Base-by-base conservation (phyloP, 2,329 filamentous ascomycete genomes). In the Decorospora gaudefroyi region DNA sequence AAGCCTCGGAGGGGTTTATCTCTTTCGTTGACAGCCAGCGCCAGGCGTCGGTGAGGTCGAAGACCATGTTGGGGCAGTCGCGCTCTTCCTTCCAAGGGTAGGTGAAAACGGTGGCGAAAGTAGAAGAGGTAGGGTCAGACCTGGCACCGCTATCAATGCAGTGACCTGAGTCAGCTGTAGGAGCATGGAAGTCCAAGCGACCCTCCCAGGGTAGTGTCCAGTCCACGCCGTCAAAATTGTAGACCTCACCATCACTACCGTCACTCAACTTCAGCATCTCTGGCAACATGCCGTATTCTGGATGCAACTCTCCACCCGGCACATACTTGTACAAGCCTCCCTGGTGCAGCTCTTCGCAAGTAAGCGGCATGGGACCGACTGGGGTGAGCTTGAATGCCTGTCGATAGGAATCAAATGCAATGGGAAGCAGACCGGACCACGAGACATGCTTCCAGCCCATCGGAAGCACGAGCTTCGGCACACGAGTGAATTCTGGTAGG, bases 381-480 rank as follows among this genome's bases (percentile, higher is more conserved):
- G 56, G 58, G 1, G 56, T 61, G 0, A 61, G 33, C 21, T 61
- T 60, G 38, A 61, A 61, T 0, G 43, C 49, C 6, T 61, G 58
- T 0, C 36, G 52, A 16, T 54, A 47, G 0, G 54, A 47, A 11
- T 61, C 58, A 8, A 60, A 61, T 0, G 37, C 58, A 4, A 61
- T 36, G 2, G 56, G 58, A 1, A 57, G 22, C 0, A 58, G 38
- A 0, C 56, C 56, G 1, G 32, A 38, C 58, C 58, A 60, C 0
- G 50, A 51, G 0, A 49, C 38, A 3, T 60, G 56, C 1, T 30
- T 49, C 58, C 56, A 61, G 0, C 48, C 44, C 16, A 49, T 31
- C 0, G 58, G 58, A 1, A 61, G 37, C 0, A 34, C 8, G 1
- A 61, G 32, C 0, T 35, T 17, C 0, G 52, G 46, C 0, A 49